These are phyloP conservation scores for Forsythia suspensa DNA, from an alignment of 257 asterid species.

Conservation along the genomic window DNA sequence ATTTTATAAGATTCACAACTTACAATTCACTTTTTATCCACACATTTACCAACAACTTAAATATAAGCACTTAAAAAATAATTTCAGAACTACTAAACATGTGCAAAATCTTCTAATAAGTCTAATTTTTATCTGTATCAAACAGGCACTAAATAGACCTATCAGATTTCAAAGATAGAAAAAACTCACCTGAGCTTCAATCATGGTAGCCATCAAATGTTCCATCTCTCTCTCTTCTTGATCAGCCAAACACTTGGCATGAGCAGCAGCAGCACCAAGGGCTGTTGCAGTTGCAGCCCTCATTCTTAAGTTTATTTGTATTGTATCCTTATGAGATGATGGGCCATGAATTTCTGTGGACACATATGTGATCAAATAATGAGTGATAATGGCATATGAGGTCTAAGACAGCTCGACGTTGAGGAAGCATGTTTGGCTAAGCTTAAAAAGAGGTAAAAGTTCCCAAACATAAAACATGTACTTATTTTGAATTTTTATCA, in stretches of 20 bases:
- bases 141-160: not conserved
- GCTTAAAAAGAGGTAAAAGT: too few relatives aligned
- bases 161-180: not conserved
- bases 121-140: too few relatives aligned
- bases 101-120: too few relatives aligned
- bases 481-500: not conserved
- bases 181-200: conserved; percentile 72
- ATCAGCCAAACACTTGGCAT: conserved; percentile 85
- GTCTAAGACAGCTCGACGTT: not conserved
- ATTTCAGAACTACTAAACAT: too few relatives aligned
- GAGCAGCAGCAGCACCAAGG: conserved; percentile 88
- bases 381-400: conserved; percentile 4
- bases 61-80: too few relatives aligned
- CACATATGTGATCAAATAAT: conserved; percentile 14
- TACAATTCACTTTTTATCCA: too few relatives aligned
- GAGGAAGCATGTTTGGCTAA: not conserved
- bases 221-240: conserved; percentile 87
- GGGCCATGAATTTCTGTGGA: conserved; percentile 41
- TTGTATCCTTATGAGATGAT: conserved; percentile 43
- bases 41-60: too few relatives aligned
- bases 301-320: conserved; percentile 66
- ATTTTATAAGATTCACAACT: too few relatives aligned
- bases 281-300: conserved; percentile 91
- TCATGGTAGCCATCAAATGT: conserved; percentile 57
- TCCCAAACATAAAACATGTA: not conserved